Evolutionary conservation across 2,329 filamentous ascomycete genomes (phyloP).

Genomic region (Fusarium sp.): DNA sequence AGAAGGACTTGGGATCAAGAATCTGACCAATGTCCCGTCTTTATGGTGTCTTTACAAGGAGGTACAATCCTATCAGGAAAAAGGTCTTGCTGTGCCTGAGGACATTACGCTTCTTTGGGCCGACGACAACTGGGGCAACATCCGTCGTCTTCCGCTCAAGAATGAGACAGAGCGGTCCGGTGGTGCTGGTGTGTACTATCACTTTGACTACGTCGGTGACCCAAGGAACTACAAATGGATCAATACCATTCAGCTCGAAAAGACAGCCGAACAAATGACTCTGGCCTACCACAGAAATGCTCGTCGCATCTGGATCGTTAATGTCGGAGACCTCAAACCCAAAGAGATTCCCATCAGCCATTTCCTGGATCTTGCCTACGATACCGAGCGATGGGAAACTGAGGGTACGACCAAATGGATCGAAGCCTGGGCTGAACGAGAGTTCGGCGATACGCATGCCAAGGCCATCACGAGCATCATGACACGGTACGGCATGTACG

Average conservation of each 20-base stretch:
- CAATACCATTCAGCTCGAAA: slow-evolving; percentile 59
- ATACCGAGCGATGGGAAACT: slow-evolving; percentile 58
- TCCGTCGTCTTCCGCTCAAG: slow-evolving; percentile 69
- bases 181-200: slow-evolving; percentile 72
- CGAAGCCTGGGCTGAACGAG: slow-evolving; percentile 63
- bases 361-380: slow-evolving; percentile 71
- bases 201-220: slow-evolving; percentile 75
- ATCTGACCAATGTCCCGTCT: slow-evolving; percentile 56
- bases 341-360: slow-evolving; percentile 70
- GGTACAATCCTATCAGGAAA: slow-evolving; percentile 74
- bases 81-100: slow-evolving; percentile 71
- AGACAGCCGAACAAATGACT: slow-evolving; percentile 58
- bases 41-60: slow-evolving; percentile 78
- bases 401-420: slow-evolving; percentile 59
- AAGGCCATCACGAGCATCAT: slow-evolving; percentile 60
- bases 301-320: slow-evolving; percentile 73
- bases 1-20: slow-evolving; percentile 17
- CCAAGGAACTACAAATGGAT: slow-evolving; percentile 75
- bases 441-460: slow-evolving; percentile 65
- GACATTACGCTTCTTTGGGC: slow-evolving; percentile 75
- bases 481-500: slow-evolving; percentile 68
- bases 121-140: slow-evolving; percentile 75
- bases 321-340: slow-evolving; percentile 74
- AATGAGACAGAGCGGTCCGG: slow-evolving; percentile 68
- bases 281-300: slow-evolving; percentile 66